Evolutionary conservation across 352 stramenopile genomes (phyloP).

Genomic region (Phytophthora uliginosa): DNA sequence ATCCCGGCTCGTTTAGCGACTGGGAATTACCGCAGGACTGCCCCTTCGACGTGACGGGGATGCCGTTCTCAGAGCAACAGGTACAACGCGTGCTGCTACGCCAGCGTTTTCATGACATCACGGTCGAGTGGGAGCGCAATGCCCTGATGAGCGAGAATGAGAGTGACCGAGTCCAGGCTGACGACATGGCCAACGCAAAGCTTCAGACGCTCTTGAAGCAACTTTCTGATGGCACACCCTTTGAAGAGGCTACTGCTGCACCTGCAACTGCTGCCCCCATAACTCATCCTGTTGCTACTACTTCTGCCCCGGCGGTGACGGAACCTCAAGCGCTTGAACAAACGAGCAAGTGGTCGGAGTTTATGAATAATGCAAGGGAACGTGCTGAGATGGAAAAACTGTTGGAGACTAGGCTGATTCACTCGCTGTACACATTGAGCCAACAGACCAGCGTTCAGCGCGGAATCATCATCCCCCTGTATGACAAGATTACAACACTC

Average conservation of each 20-base stretch:
- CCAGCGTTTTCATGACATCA: conserved; percentile 43
- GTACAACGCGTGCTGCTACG: conserved; percentile 40
- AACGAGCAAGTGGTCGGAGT: conserved; percentile 23
- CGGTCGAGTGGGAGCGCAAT: conserved; percentile 42
- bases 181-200: conserved; percentile 26
- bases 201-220: conserved; percentile 33
- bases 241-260: conserved; percentile 19
- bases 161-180: conserved; percentile 25
- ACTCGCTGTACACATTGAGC: conserved; percentile 35
- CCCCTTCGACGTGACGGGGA: conserved; percentile 43
- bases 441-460: conserved; percentile 43
- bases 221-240: conserved; percentile 17
- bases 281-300: conserved; percentile 6
- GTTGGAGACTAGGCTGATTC: conserved; percentile 43
- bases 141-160: conserved; percentile 35
- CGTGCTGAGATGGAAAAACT: conserved; percentile 34
- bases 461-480: conserved; percentile 74
- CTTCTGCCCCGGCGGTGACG: neutral
- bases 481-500: conserved; percentile 65
- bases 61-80: conserved; percentile 40
- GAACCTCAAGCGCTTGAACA: conserved; percentile 15
- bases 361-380: conserved; percentile 25
- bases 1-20: conserved; percentile 46
- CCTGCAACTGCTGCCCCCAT: conserved; percentile 2
- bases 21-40: conserved; percentile 47